Conservation (phyloP, 108 stramenopile species). For the Epithemia pelagica region DNA sequence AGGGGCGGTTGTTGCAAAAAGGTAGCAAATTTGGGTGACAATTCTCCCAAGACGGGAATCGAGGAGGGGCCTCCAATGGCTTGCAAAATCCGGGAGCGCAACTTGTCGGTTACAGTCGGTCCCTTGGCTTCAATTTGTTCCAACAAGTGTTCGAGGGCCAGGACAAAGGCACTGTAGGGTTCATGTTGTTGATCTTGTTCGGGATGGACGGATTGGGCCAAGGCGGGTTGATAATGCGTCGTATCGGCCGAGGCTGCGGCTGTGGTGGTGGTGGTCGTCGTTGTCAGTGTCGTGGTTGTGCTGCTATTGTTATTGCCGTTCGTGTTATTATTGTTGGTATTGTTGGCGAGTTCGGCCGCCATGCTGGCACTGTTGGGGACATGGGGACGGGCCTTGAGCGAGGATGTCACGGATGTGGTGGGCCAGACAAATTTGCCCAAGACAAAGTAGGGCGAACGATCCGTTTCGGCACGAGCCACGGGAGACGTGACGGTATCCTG, state of each 20-base stretch:
- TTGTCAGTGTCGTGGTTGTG: too few relatives aligned
- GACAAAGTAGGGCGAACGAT: neutral
- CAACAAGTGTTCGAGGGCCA: neutral
- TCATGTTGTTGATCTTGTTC: neutral
- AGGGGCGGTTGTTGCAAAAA: neutral
- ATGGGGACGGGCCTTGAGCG: neutral
- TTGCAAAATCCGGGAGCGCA: neutral
- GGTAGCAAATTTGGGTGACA: neutral
- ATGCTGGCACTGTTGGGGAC: neutral
- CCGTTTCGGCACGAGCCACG: neutral
- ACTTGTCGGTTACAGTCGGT: neutral
- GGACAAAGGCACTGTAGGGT: neutral
- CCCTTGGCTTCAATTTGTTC: neutral
- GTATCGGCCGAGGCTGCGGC: neutral
- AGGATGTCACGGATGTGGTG: neutral
- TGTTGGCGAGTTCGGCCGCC: neutral
- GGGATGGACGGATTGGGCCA: neutral
- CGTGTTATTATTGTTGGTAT: too few relatives aligned
- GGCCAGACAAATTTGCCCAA: neutral
- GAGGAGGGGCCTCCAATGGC: neutral
- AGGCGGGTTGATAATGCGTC: neutral
- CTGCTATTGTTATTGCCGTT: too few relatives aligned
- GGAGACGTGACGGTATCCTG: too few relatives aligned
- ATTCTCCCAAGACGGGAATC: neutral
- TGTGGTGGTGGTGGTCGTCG: too few relatives aligned